Evolutionary conservation across 495 filamentous ascomycete genomes (phyloP), one percentile per base, ranked within the genome.

Genomic region (Neurospora sp.): DNA sequence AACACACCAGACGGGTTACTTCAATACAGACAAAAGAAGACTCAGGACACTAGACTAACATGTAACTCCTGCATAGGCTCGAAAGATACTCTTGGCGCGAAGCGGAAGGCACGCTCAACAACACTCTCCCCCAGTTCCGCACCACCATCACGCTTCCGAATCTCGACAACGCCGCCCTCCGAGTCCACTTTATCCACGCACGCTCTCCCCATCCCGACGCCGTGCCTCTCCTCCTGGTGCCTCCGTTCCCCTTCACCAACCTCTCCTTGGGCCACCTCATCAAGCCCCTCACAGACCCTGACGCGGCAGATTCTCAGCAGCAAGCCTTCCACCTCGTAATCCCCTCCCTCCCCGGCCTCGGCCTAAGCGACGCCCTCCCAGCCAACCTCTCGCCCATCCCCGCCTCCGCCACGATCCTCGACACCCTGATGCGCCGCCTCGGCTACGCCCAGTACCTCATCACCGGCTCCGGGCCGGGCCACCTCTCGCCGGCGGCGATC

Each of bases 331-430:
- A 93, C 79, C 79, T 94, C 39, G 84, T 94, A 14, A 89, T 87
- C 9, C 91, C 92, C 4, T 91, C 90, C 11, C 81, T 94, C 35
- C 92, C 92, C 0, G 92, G 93, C 46, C 86, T 92, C 74, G 92
- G 90, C 46, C 94, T 94, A 80, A 90, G 87, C 62, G 84, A 88
- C 40, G 81, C 85, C 4, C 83, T 90, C 9, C 85, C 85, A 23
- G 85, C 87, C 44, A 87, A 87, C 73, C 85, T 87, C 1, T 88
- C 92, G 48, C 84, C 83, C 2, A 81, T 91, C 35, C 59, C 77
- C 10, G 73, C 80, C 23, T 90, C 93, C 38, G 92, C 90, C 5
- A 86, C 87, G 62, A 80, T 86, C 5, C 81, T 89, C 71, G 83
- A 94, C 78, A 85, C 84, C 4, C 84, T 95, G 4, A 94, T 95